These are phyloP conservation scores for Wickerhamiella shivajii DNA, from an alignment of 805 yeast species.

Conservation along the genomic window DNA sequence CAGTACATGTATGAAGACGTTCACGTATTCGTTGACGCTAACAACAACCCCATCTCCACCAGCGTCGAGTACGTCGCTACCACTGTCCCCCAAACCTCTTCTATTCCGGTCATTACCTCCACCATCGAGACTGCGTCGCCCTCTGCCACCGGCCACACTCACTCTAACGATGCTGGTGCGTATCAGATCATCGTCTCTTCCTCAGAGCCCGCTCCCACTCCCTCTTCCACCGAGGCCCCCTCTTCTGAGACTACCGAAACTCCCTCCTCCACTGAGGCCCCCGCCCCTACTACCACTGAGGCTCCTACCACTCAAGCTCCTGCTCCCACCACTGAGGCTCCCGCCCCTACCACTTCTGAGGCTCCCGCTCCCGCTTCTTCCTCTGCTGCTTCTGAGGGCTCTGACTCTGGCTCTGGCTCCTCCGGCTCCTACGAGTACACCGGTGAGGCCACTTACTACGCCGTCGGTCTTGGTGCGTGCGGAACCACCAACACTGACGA, in stretches of 20 bases:
- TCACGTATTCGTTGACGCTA: constrained; percentile 16
- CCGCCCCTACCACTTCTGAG: constrained; percentile 10
- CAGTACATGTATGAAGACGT: constrained; percentile 15
- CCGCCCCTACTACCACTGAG: constrained; percentile 6
- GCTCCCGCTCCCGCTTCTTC: constrained; percentile 1
- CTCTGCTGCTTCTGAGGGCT: constrained; percentile 10
- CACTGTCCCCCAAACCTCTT: not conserved
- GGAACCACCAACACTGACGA: constrained; percentile 32
- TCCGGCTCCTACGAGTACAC: constrained; percentile 19
- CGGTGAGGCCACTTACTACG: constrained; percentile 27
- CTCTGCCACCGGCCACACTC: constrained; percentile 3
- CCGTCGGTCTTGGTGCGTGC: constrained; percentile 38
- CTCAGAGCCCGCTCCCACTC: constrained; percentile 1
- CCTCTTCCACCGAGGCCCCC: constrained; percentile 6
- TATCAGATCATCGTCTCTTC: constrained; percentile 5
- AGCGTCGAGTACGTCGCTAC: constrained; percentile 6
- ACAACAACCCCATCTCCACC: constrained; percentile 17
- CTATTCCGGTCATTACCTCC: not conserved
- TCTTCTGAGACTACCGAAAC: constrained; percentile 6
- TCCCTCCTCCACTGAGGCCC: constrained; percentile 5
- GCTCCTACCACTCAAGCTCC: constrained; percentile 6
- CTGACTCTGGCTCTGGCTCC: constrained; percentile 10
- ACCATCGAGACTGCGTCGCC: constrained; percentile 1
- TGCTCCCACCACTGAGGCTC: constrained; percentile 6
- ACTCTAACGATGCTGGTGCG: constrained; percentile 7